Evolutionary conservation across 2,329 filamentous ascomycete species (phyloP).

Genomic region (Elsinoe batatas): DNA sequence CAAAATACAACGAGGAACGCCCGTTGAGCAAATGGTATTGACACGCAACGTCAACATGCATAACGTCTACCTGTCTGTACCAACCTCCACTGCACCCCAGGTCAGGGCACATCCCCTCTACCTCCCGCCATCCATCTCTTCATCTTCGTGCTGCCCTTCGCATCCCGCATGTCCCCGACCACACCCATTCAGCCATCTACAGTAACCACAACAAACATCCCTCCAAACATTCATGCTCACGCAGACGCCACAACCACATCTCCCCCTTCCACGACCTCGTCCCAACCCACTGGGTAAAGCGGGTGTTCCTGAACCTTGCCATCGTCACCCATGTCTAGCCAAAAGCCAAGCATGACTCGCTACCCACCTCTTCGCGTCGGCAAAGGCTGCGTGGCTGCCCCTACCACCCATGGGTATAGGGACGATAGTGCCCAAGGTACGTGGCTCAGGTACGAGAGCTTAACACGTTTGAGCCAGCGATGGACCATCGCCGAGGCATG

Average conservation of each 20-base stretch:
- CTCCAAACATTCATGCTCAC: not conserved
- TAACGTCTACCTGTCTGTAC: not conserved
- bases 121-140: not conserved
- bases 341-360: not conserved
- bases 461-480: not conserved
- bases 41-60: not conserved
- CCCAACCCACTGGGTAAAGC: not conserved
- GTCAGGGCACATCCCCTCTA: not conserved
- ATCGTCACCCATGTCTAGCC: not conserved
- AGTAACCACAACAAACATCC: too few species aligned
- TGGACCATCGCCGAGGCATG: not conserved
- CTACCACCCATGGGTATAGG: too few species aligned
- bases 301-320: not conserved
- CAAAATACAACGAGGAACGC: not conserved
- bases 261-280: not conserved
- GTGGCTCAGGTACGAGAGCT: too few species aligned
- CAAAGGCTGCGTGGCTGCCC: not conserved
- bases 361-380: not conserved
- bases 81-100: not conserved
- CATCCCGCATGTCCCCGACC: too few species aligned
- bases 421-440: too few species aligned
- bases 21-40: constrained; percentile 1
- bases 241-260: not conserved
- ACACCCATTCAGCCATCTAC: too few species aligned
- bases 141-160: too few species aligned